Evolutionary conservation across 371 early-diverging fungal species (phyloP).

Genomic region (Apophysomyces variabilis): DNA sequence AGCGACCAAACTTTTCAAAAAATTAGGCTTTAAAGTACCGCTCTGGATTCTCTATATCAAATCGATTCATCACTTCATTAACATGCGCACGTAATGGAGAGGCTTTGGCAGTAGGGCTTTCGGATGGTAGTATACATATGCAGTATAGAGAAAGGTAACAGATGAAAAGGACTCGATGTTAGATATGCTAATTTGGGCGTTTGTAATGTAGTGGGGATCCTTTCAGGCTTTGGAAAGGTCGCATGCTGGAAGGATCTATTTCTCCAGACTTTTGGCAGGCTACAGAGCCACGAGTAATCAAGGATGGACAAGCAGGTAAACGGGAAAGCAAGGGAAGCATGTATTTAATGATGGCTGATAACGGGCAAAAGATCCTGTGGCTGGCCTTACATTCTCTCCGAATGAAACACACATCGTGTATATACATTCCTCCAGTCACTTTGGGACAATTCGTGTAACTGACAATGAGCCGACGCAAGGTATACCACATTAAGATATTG

Average conservation of each 20-base stretch:
- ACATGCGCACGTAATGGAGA: constrained; percentile 19
- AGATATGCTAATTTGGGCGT: neutral
- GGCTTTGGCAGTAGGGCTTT: constrained; percentile 38
- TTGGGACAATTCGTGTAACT: constrained; percentile 36
- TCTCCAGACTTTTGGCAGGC: constrained; percentile 30
- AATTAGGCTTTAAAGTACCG: constrained; percentile 15
- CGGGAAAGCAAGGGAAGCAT: neutral
- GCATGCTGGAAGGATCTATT: constrained; percentile 12
- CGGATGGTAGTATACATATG: constrained; percentile 48
- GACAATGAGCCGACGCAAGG: constrained; percentile 16
- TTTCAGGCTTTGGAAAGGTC: neutral
- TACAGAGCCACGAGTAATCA: constrained; percentile 15
- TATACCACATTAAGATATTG: neutral
- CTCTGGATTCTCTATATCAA: constrained; percentile 24
- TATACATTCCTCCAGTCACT: constrained; percentile 31
- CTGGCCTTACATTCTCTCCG: constrained; percentile 37
- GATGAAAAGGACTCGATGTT: neutral
- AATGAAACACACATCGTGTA: constrained; percentile 48
- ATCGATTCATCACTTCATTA: constrained; percentile 37
- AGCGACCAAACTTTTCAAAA: neutral
- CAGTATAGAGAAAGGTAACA: constrained; percentile 24
- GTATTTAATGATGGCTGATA: neutral
- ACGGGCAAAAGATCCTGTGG: constrained; percentile 28
- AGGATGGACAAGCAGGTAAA: constrained; percentile 20
- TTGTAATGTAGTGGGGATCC: neutral